These are phyloP conservation scores for Teunomyces tritomae DNA, from an alignment of 805 yeast genomes.

Conservation along the genomic window DNA sequence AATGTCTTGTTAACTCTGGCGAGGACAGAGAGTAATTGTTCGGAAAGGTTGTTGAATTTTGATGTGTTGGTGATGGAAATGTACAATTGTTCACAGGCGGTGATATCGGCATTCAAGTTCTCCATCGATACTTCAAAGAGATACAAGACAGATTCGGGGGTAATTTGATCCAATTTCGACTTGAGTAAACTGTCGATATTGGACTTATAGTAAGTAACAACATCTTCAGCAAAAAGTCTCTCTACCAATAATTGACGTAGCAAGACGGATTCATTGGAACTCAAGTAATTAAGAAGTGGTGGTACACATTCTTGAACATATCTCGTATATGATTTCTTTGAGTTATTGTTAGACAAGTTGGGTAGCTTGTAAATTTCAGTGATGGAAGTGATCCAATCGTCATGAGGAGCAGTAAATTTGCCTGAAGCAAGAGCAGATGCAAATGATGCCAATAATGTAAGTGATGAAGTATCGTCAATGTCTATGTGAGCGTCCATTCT, in stretches of 20 bases:
- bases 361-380: constrained; percentile 23
- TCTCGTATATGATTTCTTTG: constrained; percentile 29
- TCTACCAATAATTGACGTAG: constrained; percentile 5
- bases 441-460: constrained; percentile 20
- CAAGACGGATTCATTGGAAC: background rate
- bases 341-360: constrained; percentile 19
- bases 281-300: background rate
- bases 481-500: constrained; percentile 25
- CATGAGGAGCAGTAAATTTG: constrained; percentile 1
- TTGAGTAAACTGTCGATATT: constrained; percentile 29
- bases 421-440: constrained; percentile 2
- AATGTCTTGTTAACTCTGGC: constrained; percentile 50
- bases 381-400: constrained; percentile 25
- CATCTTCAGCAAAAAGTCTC: constrained; percentile 15
- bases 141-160: constrained; percentile 10
- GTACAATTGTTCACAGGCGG: constrained; percentile 49
- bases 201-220: constrained; percentile 17
- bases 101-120: constrained; percentile 27
- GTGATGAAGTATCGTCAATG: constrained; percentile 29
- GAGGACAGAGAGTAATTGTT: constrained; percentile 45
- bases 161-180: constrained; percentile 13
- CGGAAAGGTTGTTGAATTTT: constrained; percentile 38
- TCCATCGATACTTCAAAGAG: constrained; percentile 28
- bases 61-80: constrained; percentile 31
- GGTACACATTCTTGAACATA: constrained; percentile 21